Evolutionary conservation across 2,329 filamentous ascomycete species (phyloP).

Genomic region (Colletotrichum acutatum): DNA sequence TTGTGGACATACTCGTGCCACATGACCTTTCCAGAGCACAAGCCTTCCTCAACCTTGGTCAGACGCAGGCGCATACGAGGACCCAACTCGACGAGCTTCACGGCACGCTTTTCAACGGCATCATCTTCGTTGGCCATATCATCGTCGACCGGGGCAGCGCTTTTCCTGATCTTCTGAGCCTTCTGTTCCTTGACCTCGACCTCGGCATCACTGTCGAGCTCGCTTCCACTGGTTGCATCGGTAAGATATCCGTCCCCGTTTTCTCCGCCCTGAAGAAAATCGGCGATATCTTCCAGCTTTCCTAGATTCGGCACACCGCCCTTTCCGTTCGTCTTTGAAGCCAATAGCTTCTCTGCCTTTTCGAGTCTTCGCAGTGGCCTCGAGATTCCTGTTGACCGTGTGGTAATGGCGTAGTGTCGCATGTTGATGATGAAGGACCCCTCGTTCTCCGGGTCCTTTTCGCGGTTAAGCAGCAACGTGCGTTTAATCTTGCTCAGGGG

Average conservation of each 20-base stretch:
- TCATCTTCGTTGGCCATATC: constrained; percentile 60
- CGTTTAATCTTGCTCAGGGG: constrained; percentile 92
- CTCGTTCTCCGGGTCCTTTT: constrained; percentile 67
- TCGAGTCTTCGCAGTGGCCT: constrained; percentile 86
- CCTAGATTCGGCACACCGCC: constrained; percentile 87
- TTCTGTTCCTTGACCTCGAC: constrained; percentile 82
- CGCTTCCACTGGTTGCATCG: constrained; percentile 86
- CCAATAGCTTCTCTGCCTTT: constrained; percentile 82
- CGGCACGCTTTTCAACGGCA: constrained; percentile 83
- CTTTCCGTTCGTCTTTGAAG: constrained; percentile 70
- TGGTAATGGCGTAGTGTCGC: constrained; percentile 95
- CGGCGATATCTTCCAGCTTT: constrained; percentile 90
- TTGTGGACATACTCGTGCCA: constrained; percentile 98
- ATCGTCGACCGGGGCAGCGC: constrained; percentile 58
- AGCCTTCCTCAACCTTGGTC: constrained; percentile 95
- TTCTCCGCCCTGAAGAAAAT: constrained; percentile 90
- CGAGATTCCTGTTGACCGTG: constrained; percentile 84
- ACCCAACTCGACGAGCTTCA: constrained; percentile 92
- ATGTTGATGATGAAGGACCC: constrained; percentile 86
- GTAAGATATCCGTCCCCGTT: constrained; percentile 85
- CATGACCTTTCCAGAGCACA: constrained; percentile 91
- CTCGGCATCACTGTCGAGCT: constrained; percentile 93
- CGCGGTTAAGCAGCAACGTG: constrained; percentile 90
- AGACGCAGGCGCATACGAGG: constrained; percentile 89
- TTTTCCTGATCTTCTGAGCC: constrained; percentile 68